phyloP scores from a whole-genome alignment of 2,329 filamentous ascomycete genomes.

The Xylariaceae sp. region DNA sequence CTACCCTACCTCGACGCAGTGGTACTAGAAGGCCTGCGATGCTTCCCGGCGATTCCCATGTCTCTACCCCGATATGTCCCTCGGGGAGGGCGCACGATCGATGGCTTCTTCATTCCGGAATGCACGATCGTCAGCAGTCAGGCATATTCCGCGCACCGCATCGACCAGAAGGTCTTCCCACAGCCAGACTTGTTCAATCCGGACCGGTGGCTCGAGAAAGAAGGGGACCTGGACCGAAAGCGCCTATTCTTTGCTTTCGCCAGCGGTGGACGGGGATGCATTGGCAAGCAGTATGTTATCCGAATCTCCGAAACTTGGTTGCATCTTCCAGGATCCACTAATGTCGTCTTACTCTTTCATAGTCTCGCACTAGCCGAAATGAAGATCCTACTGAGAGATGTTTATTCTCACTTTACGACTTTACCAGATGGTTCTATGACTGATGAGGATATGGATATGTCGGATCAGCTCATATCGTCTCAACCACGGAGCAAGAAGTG shows the following conservation, averaged over 20 bases:
- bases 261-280: conserved; percentile 59
- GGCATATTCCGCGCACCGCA: conserved; percentile 54
- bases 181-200: conserved; percentile 73
- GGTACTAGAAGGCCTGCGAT: conserved; percentile 56
- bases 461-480: conserved; percentile 63
- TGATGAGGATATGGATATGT: conserved; percentile 54
- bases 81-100: conserved; percentile 46
- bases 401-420: conserved; percentile 56
- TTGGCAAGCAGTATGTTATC: conserved; percentile 59
- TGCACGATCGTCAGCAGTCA: conserved; percentile 56
- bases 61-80: conserved; percentile 58
- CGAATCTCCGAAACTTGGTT: no score
- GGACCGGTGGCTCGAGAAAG: conserved; percentile 72
- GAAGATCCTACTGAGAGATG: conserved; percentile 57
- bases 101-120: conserved; percentile 48
- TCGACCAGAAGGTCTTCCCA: conserved; percentile 64
- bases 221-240: conserved; percentile 67
- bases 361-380: conserved; percentile 62
- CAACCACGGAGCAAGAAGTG: conserved; percentile 56
- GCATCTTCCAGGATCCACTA: no score
- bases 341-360: background rate
- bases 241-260: conserved; percentile 61
- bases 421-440: conserved; percentile 49
- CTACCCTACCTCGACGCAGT: conserved; percentile 58
- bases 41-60: conserved; percentile 62